Evolutionary conservation across 2,329 filamentous ascomycete species (phyloP).

Genomic region (Pseudonectria buxi): DNA sequence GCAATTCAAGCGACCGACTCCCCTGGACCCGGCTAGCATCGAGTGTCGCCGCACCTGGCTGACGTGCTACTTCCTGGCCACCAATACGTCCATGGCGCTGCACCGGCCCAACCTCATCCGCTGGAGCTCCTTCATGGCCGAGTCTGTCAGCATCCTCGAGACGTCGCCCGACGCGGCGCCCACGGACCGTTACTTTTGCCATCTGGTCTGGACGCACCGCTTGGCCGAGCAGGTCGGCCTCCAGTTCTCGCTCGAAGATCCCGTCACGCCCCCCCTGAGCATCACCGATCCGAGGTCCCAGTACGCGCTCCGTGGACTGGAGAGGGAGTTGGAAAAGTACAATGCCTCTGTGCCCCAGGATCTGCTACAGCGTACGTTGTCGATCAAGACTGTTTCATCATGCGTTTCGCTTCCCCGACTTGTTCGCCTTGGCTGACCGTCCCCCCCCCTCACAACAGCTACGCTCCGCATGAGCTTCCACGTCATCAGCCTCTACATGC

Average conservation of each 20-base stretch:
- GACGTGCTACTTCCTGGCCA: slow-evolving; percentile 51
- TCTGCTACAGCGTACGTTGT: slow-evolving; percentile 49
- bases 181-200: slow-evolving; percentile 51
- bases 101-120: slow-evolving; percentile 54
- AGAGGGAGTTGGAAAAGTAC: slow-evolving; percentile 58
- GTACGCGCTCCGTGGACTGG: slow-evolving; percentile 57
- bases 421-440: slow-evolving; percentile 9
- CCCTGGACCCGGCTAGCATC: slow-evolving; percentile 46
- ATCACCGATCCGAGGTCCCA: slow-evolving; percentile 59
- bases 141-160: slow-evolving; percentile 51
- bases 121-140: slow-evolving; percentile 54
- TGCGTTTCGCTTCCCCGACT: not conserved
- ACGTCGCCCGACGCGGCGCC: slow-evolving; percentile 48
- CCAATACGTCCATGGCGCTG: slow-evolving; percentile 55
- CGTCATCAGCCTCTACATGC: slow-evolving; percentile 64
- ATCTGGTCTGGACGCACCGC: slow-evolving; percentile 52
- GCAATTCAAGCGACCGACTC: slow-evolving; percentile 32
- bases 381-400: no score
- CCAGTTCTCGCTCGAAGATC: slow-evolving; percentile 63
- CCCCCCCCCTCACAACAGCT: slow-evolving; percentile 33
- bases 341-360: slow-evolving; percentile 45
- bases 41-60: slow-evolving; percentile 54
- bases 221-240: slow-evolving; percentile 62
- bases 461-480: slow-evolving; percentile 57
- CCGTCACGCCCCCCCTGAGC: slow-evolving; percentile 41